These are phyloP conservation scores for Claviceps maximensis DNA, from an alignment of 2,329 filamentous ascomycete species.

Conservation along the genomic window DNA sequence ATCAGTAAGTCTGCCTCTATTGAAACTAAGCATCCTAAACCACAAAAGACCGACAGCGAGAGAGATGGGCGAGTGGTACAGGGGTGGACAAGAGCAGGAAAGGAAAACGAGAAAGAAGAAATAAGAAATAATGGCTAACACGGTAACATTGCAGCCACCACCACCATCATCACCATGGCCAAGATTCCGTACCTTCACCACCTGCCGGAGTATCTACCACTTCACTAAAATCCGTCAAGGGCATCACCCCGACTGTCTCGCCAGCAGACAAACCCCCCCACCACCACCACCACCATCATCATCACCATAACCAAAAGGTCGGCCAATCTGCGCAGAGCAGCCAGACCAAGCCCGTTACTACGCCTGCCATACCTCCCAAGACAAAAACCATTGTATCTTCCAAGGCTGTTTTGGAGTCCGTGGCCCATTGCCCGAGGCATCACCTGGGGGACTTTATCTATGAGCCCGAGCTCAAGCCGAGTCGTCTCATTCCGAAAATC, in stretches of 20 bases:
- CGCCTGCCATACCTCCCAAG: slow-evolving; percentile 36
- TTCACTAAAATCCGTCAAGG: slow-evolving; percentile 38
- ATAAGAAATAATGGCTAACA: slow-evolving; percentile 10
- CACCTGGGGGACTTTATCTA: slow-evolving; percentile 83
- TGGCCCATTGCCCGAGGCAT: slow-evolving; percentile 55
- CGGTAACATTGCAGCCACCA: slow-evolving; percentile 26
- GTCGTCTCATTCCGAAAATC: slow-evolving; percentile 29
- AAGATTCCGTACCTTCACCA: slow-evolving; percentile 32
- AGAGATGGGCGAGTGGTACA: background rate
- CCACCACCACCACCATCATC: slow-evolving; percentile 37
- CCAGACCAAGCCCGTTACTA: slow-evolving; percentile 14
- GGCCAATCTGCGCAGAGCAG: slow-evolving; percentile 12
- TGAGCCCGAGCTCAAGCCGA: slow-evolving; percentile 48
- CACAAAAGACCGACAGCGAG: background rate
- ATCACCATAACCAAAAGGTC: slow-evolving; percentile 26
- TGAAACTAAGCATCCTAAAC: background rate
- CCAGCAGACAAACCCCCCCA: slow-evolving; percentile 27
- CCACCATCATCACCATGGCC: slow-evolving; percentile 44
- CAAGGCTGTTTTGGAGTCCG: slow-evolving; percentile 56
- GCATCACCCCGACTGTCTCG: slow-evolving; percentile 30
- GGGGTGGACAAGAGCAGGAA: no score
- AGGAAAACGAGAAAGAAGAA: background rate
- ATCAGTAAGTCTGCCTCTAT: slow-evolving; percentile 38
- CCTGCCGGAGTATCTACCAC: slow-evolving; percentile 21
- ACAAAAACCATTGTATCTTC: slow-evolving; percentile 55